Base-by-base conservation (phyloP, 2,329 filamentous ascomycete species). In the Aureobasidium sp. region DNA sequence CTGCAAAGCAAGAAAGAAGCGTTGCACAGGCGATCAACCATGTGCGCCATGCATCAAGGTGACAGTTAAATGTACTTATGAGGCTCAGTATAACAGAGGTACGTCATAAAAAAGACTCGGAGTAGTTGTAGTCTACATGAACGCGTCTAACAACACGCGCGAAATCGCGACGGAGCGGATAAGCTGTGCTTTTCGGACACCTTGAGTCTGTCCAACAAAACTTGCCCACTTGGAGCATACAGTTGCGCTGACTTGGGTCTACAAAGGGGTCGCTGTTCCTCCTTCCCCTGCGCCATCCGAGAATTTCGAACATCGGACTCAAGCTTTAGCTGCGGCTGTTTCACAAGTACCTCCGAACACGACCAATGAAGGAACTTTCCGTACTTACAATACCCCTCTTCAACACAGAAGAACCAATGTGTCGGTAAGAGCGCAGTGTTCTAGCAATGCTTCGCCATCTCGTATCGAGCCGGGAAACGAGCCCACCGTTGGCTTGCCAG, bases 31-130 rank as follows among this genome's bases (percentile, higher is more conserved):
- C 5, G 73, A 70, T 23, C 68, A 73, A 36, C 77, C 76, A 2
- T 79, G 77, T 61, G 64, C 67, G 12, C 67, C 74, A 1, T 79
- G 77, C 64, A 66, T 65, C 39, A 63, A 65, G 37, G 68, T 70
- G 20, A 70, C 67, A 29, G 65, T 67, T 7, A 64, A 65, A 15
- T 83, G 81, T 69, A 78, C 78, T 20, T 83, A 80, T 65, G 77
- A 77, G 27, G 79, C 80, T 23, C 73, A 75, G 0, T 83, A 83
- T 66, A 78, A 75, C 20, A 71, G 80, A 71, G 78, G 64, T 63
- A 27, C 26, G 32, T 34, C 12, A 20, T 23, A 8, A 8, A 8
- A 32, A 32, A 32, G 20, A 20, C 20, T 20, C 20, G 20, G 20
- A 20, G 20, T 20, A 20, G 20, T 1, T 20, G 20, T 20, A 20